phyloP scores from a whole-genome alignment of 1,139 yeast genomes.

The Yamadazyma buinensis region DNA sequence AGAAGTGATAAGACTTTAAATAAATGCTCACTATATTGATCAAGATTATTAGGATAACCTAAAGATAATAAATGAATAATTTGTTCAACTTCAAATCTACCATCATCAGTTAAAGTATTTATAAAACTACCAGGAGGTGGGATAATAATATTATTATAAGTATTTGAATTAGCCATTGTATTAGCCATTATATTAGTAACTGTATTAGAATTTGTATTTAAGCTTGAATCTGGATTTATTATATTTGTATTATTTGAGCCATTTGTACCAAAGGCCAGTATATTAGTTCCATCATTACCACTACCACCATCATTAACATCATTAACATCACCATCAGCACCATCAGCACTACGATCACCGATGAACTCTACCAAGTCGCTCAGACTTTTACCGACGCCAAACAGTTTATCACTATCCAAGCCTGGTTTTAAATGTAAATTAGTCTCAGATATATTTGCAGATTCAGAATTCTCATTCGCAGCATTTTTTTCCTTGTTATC shows the following conservation, averaged over 20 bases:
- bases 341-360: background rate
- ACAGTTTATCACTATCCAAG: too few relatives aligned
- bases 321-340: background rate
- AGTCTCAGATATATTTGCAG: conserved; percentile 1
- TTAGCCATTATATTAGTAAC: too few relatives aligned
- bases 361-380: too few relatives aligned
- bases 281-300: background rate
- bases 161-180: too few relatives aligned
- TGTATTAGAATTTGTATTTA: too few relatives aligned
- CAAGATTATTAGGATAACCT: conserved; percentile 28
- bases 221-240: too few relatives aligned
- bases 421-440: too few relatives aligned
- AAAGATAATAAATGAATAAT: conserved; percentile 25
- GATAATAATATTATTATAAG: background rate
- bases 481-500: background rate
- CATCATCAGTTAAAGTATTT: conserved; percentile 9
- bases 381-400: too few relatives aligned
- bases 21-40: conserved; percentile 40
- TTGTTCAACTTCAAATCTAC: conserved; percentile 18
- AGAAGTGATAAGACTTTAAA: conserved; percentile 28
- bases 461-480: conserved; percentile 1
- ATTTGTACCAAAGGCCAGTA: too few relatives aligned
- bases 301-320: background rate
- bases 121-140: conserved; percentile 6
- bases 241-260: too few relatives aligned